Conservation (phyloP, 345 rosid genomes). For the Eucalyptus camaldulensis region DNA sequence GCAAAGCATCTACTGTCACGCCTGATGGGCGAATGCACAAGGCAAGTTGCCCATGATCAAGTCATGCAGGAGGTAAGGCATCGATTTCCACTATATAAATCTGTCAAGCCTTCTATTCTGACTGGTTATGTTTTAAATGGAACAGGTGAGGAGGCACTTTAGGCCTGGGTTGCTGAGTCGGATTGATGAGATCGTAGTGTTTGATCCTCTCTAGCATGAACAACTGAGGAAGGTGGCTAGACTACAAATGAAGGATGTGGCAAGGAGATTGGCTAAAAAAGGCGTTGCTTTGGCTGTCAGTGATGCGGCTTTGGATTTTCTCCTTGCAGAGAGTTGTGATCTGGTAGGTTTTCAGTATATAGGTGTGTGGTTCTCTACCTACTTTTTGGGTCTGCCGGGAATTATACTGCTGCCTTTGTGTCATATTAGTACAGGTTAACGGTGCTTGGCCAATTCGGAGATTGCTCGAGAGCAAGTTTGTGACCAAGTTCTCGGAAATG, state of each 20-base stretch:
- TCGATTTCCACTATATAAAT: not conserved
- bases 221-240: constrained; percentile 72
- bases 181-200: constrained; percentile 73
- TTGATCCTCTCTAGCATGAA: constrained; percentile 78
- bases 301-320: constrained; percentile 58
- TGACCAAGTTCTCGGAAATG: constrained; percentile 73
- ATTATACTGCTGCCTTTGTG: not conserved
- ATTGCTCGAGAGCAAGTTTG: constrained; percentile 88
- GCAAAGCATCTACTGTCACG: constrained; percentile 71
- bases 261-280: constrained; percentile 68
- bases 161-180: constrained; percentile 68
- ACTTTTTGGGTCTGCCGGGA: not conserved
- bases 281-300: constrained; percentile 77
- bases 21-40: constrained; percentile 43
- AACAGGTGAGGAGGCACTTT: constrained; percentile 64
- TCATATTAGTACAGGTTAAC: constrained; percentile 27
- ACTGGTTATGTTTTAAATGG: not conserved
- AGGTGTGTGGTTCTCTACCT: not conserved
- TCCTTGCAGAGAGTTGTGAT: constrained; percentile 62
- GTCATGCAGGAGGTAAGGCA: constrained; percentile 63
- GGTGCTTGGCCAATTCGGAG: constrained; percentile 85
- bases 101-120: not conserved
- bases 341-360: constrained; percentile 36
- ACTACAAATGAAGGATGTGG: constrained; percentile 80
- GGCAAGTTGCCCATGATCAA: constrained; percentile 66